phyloP scores from a whole-genome alignment of 176 grass and related monocot species.

The Cenchrus fungigraminus region DNA sequence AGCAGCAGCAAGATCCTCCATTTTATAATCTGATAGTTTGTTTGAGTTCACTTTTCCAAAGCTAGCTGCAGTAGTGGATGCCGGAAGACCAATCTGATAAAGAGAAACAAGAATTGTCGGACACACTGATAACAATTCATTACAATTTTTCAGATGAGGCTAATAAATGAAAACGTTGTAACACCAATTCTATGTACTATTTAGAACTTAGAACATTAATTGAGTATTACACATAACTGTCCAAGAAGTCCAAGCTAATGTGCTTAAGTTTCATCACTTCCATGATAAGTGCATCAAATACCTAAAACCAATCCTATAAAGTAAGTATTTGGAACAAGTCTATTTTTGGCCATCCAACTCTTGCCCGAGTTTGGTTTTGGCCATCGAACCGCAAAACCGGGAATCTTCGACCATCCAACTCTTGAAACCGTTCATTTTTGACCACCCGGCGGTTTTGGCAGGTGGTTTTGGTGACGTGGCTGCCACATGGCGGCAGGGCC shows the following conservation, averaged over 20 bases:
- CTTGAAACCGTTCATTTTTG: no score
- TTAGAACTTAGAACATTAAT: background rate
- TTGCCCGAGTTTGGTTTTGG: no score
- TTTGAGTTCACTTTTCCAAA: constrained; percentile 96
- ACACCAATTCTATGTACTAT: background rate
- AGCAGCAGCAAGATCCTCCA: constrained; percentile 92
- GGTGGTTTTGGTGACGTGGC: no score
- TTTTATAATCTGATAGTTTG: constrained; percentile 88
- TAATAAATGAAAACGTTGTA: background rate
- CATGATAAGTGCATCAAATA: constrained; percentile 10
- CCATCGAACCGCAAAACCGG: no score
- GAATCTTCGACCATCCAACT: no score
- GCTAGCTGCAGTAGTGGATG: constrained; percentile 90
- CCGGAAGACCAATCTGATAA: constrained; percentile 88
- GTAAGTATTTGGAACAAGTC: background rate
- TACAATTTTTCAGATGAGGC: background rate
- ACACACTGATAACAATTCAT: constrained; percentile 5
- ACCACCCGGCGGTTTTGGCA: no score
- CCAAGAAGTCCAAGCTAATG: background rate
- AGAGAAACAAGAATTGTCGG: constrained; percentile 41
- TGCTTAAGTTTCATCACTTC: background rate
- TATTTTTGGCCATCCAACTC: no score
- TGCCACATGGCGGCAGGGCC: no score
- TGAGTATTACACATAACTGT: background rate
- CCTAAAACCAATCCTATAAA: constrained; percentile 15